Evolutionary conservation across 805 yeast genomes (phyloP), one percentile per base, ranked within the genome.

Genomic region (Lipomyces chichibuensis): DNA sequence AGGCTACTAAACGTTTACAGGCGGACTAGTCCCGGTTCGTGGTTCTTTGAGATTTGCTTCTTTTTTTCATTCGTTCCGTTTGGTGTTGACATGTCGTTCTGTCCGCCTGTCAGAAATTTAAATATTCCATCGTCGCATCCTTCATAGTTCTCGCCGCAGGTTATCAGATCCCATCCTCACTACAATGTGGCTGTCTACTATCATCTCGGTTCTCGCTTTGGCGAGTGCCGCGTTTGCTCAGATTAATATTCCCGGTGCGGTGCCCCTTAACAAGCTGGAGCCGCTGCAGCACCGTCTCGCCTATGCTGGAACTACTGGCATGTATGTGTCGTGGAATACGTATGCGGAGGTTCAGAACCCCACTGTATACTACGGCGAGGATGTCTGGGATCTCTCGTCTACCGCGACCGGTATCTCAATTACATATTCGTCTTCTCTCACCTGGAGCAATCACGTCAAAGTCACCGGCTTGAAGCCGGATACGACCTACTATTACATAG

Each of bases 301-400:
- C 13, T 69, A 71, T 55, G 73, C 75, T 27, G 73, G 72, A 23
- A 53, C 64, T 9, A 60, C 69, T 3, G 72, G 71, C 55, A 75
- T 75, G 74, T 56, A 71, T 11, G 71, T 75, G 35, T 65, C 74
- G 27, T 75, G 78, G 78, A 73, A 69, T 66, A 73, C 78, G 5
- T 62, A 64, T 33, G 69, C 66, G 29, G 57, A 68, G 52, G 43
- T 72, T 23, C 9, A 59, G 11, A 58, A 62, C 27, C 77, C 77
- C 8, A 56, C 60, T 2, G 77, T 75, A 9, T 55, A 62, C 55
- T 75, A 73, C 52, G 77, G 77, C 20, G 57, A 55, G 35, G 37
- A 60, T 54, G 61, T 56, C 39, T 68, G 71, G 71, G 52, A 68
- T 33, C 64, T 68, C 14, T 57, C 66, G 23, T 17, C 32, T 27